Base-by-base conservation (phyloP, 306 rosid species). In the Boehmeria nivea region DNA sequence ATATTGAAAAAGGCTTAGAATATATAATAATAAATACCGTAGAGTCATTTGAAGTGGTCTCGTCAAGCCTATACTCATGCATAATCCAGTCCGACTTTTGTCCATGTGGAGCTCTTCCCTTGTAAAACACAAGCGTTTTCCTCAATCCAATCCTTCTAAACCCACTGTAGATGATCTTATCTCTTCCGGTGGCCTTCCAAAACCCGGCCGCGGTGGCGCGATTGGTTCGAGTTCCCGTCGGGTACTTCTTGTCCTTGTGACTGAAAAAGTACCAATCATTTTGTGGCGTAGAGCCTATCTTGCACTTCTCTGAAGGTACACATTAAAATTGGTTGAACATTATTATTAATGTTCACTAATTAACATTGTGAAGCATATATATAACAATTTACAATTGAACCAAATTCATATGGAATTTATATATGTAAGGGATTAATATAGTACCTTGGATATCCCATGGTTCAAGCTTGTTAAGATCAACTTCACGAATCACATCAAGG, bases 361-460 rank as follows among this genome's bases (percentile, higher is more conserved):
- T n/a, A n/a, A n/a, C n/a, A n/a, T n/a, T n/a, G n/a, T n/a, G n/a
- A n/a, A n/a, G n/a, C n/a, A n/a, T n/a, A n/a, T n/a, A n/a, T n/a
- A n/a, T n/a, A n/a, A n/a, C n/a, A n/a, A n/a, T n/a, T n/a, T n/a
- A n/a, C n/a, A n/a, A n/a, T n/a, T n/a, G n/a, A n/a, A n/a, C n/a
- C n/a, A n/a, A n/a, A n/a, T n/a, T n/a, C n/a, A n/a, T n/a, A n/a
- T n/a, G n/a, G n/a, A 31, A 31, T 6, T 10, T 31, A 31, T 31
- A 31, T 1, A 31, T 40, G 0, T n/a, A 3, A 40, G 17, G 4
- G 15, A 40, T 8, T 40, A 40, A 11, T 40, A 3, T 58, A n/a
- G n/a, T n/a, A 80, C 86, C 86, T 80, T 80, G 86, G 52, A 80
- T 76, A 47, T 80, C 86, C 86, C 86, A 80, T 8, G 83, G 86